Base-by-base conservation (phyloP, 176 grass and related monocot genomes). In the Cenchrus fungigraminus region DNA sequence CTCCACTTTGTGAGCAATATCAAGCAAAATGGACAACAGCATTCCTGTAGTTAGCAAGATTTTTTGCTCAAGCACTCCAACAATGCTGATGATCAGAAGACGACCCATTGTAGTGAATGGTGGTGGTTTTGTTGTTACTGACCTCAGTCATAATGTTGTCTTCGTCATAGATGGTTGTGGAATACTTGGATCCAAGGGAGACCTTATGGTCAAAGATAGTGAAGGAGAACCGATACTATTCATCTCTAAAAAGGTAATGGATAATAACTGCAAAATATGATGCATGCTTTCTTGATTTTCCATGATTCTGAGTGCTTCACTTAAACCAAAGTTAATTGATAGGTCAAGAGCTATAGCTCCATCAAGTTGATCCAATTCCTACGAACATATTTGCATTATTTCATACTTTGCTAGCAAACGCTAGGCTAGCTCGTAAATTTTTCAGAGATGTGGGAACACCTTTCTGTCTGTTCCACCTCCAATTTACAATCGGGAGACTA, bases 111-210 rank as follows among this genome's bases (percentile, higher is more conserved):
- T 89, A 1, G 84, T 96, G 55, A 96, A 91, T 15, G 97, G 97
- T 3, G 97, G 97, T 40, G 91, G 97, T n/a, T 91, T 99, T 62
- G 91, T 96, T 49, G 91, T 94, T 78, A 91, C 88, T 31, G 90
- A 94, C 78, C 53, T 70, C 65, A 68, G 66, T 50, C 86, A 92
- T 10, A 87, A 86, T 42, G 77, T 87, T 51, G 66, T 89, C 81
- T 99, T 92, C 80, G 44, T 86, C 40, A 76, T 99, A 16, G 97
- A 99, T 69, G 97, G 97, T 68, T 99, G 90, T 86, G 91, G 97
- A 57, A 89, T 77, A 9, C 97, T 96, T 64, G 97, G 97, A 78
- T 80, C 85, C 37, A 96, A 92, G 74, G 94, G 91, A 47, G 87
- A 92, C 42, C 61, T 96, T 72, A 68, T 77, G 65, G 83, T 99